Evolutionary conservation across 192 early-diverging fungal species (phyloP).

Genomic region (Geosiphon pyriformis): DNA sequence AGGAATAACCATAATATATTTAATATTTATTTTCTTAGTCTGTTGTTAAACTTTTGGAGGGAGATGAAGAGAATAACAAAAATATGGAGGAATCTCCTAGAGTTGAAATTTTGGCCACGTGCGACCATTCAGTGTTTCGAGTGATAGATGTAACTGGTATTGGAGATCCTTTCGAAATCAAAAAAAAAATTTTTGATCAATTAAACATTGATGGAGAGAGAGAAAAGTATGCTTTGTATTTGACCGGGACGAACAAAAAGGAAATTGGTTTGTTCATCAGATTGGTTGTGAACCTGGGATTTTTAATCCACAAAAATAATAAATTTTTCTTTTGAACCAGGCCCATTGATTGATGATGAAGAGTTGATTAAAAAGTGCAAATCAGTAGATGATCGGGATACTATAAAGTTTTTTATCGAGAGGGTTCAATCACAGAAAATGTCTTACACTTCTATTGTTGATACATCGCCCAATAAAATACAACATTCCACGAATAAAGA

Average conservation of each 20-base stretch:
- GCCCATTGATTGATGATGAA: constrained; percentile 1
- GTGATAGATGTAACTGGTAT: constrained; percentile 32
- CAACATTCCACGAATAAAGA: no score
- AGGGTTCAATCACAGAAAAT: background rate
- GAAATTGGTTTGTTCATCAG: constrained; percentile 4
- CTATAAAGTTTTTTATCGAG: constrained; percentile 13
- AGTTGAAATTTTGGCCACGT: no score
- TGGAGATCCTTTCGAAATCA: constrained; percentile 31
- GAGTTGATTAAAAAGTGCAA: constrained; percentile 10
- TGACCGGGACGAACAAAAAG: background rate
- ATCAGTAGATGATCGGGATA: background rate
- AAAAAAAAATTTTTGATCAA: constrained; percentile 31
- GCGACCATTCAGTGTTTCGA: constrained; percentile 34
- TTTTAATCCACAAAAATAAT: no score
- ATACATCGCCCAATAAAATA: no score
- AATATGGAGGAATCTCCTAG: no score
- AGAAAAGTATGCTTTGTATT: constrained; percentile 7
- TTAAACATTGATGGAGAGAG: background rate
- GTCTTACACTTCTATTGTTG: no score
- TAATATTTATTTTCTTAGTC: no score
- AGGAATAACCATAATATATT: background rate
- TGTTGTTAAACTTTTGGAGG: no score
- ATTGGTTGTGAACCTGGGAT: no score
- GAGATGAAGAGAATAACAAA: no score
- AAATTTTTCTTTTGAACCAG: background rate